Evolutionary conservation across 495 filamentous ascomycete genomes (phyloP), one percentile per base, ranked within the genome.

Genomic region (Staphylotrichum tortipilum): DNA sequence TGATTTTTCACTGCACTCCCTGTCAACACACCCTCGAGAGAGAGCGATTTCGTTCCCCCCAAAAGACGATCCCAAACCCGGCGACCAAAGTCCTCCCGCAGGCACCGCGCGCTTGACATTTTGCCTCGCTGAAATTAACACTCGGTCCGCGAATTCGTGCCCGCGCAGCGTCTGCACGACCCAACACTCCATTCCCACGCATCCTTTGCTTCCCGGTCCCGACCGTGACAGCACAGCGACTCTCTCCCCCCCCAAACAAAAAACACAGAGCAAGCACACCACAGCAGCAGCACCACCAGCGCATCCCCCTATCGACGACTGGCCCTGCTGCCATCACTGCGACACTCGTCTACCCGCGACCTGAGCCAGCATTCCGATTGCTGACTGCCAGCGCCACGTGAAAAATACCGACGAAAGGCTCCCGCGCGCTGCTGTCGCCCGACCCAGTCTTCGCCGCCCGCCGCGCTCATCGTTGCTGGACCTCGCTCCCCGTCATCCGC

Each of bases 201-300:
- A n/a, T n/a, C n/a, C 37, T 44, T 54, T 8, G 10, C 55, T 56
- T 53, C 55, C 57, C 54, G 55, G 58, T 55, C 24, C 39, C 41
- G 41, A 45, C 43, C 61, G 63, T 62, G 56, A 47, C 56, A 58
- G 58, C 54, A n/a, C n/a, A n/a, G n/a, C n/a, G n/a, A n/a, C n/a
- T n/a, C n/a, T n/a, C n/a, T n/a, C n/a, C n/a, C 37, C 49, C 42
- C 48, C 53, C 45, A 51, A n/a, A n/a, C n/a, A n/a, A n/a, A n/a
- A n/a, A n/a, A n/a, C n/a, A n/a, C n/a, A n/a, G n/a, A n/a, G n/a
- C n/a, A n/a, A n/a, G n/a, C n/a, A n/a, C n/a, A n/a, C n/a, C n/a
- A 53, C 54, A 61, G 44, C 55, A 46, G 38, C 46, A 52, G 37
- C 36, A 49, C 42, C 44, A 42, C 21, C 45, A 36, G 38, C 49